Evolutionary conservation across 169 alveolate species (phyloP).

Genomic region (Plasmodium vivax): DNA sequence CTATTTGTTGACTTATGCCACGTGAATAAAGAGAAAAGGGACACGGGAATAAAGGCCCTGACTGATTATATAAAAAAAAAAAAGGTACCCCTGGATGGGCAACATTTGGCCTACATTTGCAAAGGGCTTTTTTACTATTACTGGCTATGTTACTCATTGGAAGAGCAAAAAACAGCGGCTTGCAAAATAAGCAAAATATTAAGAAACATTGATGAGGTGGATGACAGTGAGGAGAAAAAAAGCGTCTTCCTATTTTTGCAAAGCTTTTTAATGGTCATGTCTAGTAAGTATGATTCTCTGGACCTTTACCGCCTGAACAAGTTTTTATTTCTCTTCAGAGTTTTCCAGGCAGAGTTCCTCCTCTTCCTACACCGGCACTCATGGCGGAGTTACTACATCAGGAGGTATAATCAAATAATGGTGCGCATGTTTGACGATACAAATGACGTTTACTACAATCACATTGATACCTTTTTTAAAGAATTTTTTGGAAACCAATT

Average conservation of each 20-base stretch:
- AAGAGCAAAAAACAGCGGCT: conserved; percentile 36
- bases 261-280: conserved; percentile 44
- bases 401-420: conserved; percentile 42
- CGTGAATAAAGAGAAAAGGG: conserved; percentile 44
- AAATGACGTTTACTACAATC: conserved; percentile 25
- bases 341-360: conserved; percentile 51
- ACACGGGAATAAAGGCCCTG: conserved; percentile 15
- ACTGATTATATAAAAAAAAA: conserved; percentile 10
- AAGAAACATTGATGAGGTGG: conserved; percentile 13
- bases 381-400: conserved; percentile 31
- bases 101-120: conserved; percentile 21
- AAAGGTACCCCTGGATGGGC: background rate
- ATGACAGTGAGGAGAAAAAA: background rate
- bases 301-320: conserved; percentile 50
- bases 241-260: conserved; percentile 32
- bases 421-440: conserved; percentile 23
- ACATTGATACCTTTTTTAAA: conserved; percentile 50
- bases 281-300: conserved; percentile 32
- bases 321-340: conserved; percentile 38
- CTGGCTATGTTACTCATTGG: conserved; percentile 59
- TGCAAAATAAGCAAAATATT: conserved; percentile 41
- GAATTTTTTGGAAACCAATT: conserved; percentile 45
- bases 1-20: conserved; percentile 36
- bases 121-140: conserved; percentile 58
- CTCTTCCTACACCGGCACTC: conserved; percentile 37